Evolutionary conservation across 495 filamentous ascomycete species (phyloP), one percentile per base, ranked within the genome.

Genomic region (Xeromyces bisporus): DNA sequence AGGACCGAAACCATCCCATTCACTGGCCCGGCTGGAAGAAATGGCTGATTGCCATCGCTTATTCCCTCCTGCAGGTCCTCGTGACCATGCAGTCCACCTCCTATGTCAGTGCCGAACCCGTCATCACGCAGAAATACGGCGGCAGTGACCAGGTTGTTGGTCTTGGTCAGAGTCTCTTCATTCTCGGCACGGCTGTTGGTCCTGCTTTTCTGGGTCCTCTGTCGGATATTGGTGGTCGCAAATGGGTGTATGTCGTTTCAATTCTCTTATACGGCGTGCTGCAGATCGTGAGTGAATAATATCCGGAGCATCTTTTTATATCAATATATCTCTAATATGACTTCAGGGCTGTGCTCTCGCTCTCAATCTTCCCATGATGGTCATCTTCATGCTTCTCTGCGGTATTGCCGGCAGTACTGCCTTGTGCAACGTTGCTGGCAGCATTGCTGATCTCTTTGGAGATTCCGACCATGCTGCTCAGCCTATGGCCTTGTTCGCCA

Each of bases 401-500:
- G 53, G 53, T 12, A 40, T 40, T 3, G 50, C 53, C 13, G 48
- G 53, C 18, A 52, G 48, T 12, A 56, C 53, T 1, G 53, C 48
- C 5, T 38, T 56, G 15, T 48, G 48, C 7, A 54, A 56, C 29
- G 53, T 56, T 13, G 53, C 53, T 16, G 50, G 53, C 17, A 56
- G 50, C 1, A 52, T 54, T 29, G 42, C 50, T 6, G 51, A 57
- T 29, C 42, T 53, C 0, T 57, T 55, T 29, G 51, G 53, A 1
- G 44, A 53, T 24, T 35, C 43, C 17, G 53, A 53, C 28, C 43
- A 44, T 10, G 46, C 53, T 24, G 51, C 46, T 1, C 51, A 57
- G 35, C 46, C 51, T 2, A 53, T 57, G 53, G 53, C 44, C 6
- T 27, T 57, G 9, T 55, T 53, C 34, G 48, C 53, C n/a, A 36